Percentiles rank a stretch among this genome's conserved stretches.
Conservation (phyloP, 2,329 filamentous ascomycete genomes). For the Setomelanomma holmii region DNA sequence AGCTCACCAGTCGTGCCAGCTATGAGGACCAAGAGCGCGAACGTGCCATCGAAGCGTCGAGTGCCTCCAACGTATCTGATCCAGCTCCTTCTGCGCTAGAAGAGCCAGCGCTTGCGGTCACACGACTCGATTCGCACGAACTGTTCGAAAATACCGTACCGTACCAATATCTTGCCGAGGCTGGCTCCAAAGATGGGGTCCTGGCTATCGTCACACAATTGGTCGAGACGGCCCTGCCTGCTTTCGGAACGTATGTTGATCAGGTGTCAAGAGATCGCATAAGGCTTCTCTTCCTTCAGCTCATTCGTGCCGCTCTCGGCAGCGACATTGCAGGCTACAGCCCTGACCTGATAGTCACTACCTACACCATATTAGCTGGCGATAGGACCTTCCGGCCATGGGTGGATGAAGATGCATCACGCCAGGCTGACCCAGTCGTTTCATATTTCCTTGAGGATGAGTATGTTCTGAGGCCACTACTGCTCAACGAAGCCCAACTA, state of each 20-base stretch:
- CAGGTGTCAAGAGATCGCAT: constrained; percentile 67
- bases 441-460: constrained; percentile 64
- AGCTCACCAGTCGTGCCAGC: constrained; percentile 27
- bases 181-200: constrained; percentile 31
- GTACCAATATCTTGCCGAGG: constrained; percentile 35
- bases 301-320: constrained; percentile 71
- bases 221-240: constrained; percentile 34
- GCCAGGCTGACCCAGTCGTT: constrained; percentile 47
- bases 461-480: constrained; percentile 59
- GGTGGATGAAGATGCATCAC: constrained; percentile 26
- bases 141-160: constrained; percentile 34
- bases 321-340: constrained; percentile 70
- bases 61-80: constrained; percentile 16
- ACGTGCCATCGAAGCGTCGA: constrained; percentile 28
- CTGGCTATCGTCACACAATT: constrained; percentile 35
- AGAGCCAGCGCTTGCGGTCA: constrained; percentile 33
- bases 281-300: constrained; percentile 70
- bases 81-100: constrained; percentile 31
- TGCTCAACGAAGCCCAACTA: constrained; percentile 73
- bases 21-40: constrained; percentile 40
- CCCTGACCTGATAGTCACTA: constrained; percentile 70
- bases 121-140: constrained; percentile 31
- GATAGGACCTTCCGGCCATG: constrained; percentile 49
- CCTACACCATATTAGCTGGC: constrained; percentile 69
- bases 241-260: constrained; percentile 58